Conservation (phyloP, 2,329 filamentous ascomycete species). For the Dryadomyces quercivorus region DNA sequence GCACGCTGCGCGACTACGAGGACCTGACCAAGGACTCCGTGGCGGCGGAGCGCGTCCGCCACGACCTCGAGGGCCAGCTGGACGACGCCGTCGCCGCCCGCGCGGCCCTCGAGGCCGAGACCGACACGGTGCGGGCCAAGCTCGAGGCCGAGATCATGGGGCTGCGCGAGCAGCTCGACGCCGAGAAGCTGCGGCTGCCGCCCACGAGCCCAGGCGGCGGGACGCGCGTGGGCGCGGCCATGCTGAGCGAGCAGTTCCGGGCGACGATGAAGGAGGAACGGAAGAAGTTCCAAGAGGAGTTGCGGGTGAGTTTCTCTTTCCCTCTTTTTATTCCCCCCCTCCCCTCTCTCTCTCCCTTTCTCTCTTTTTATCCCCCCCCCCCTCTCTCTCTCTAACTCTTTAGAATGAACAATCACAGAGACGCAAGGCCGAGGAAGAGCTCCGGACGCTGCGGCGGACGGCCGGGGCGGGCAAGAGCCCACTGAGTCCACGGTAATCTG, state of each 20-base stretch:
- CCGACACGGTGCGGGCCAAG: slow-evolving; percentile 21
- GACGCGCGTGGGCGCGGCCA: slow-evolving; percentile 31
- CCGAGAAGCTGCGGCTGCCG: slow-evolving; percentile 30
- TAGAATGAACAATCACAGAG: slow-evolving; percentile 38
- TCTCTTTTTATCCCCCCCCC: slow-evolving; percentile 14
- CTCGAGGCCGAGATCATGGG: slow-evolving; percentile 30
- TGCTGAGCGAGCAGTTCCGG: slow-evolving; percentile 45
- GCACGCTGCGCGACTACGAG: slow-evolving; percentile 39
- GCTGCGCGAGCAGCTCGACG: slow-evolving; percentile 40
- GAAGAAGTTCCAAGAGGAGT: slow-evolving; percentile 43
- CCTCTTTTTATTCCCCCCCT: neutral
- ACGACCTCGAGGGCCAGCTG: slow-evolving; percentile 29
- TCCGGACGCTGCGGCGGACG: slow-evolving; percentile 29
- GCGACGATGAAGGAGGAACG: slow-evolving; percentile 44
- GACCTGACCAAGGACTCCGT: slow-evolving; percentile 41
- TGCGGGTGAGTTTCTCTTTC: slow-evolving; percentile 27
- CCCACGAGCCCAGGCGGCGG: slow-evolving; percentile 18
- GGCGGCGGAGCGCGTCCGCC: slow-evolving; percentile 36
- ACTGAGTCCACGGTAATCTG: slow-evolving; percentile 23
- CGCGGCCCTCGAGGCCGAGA: slow-evolving; percentile 25
- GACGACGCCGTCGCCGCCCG: slow-evolving; percentile 26
- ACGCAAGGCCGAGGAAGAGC: slow-evolving; percentile 38
- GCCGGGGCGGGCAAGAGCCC: slow-evolving; percentile 30
- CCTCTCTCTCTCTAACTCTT: slow-evolving; percentile 16
- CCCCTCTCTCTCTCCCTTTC: neutral